Percentiles rank a stretch among this genome's conserved stretches.
phyloP scores from a whole-genome alignment of 352 stramenopile genomes.

The Thalassiosira mediterranea region DNA sequence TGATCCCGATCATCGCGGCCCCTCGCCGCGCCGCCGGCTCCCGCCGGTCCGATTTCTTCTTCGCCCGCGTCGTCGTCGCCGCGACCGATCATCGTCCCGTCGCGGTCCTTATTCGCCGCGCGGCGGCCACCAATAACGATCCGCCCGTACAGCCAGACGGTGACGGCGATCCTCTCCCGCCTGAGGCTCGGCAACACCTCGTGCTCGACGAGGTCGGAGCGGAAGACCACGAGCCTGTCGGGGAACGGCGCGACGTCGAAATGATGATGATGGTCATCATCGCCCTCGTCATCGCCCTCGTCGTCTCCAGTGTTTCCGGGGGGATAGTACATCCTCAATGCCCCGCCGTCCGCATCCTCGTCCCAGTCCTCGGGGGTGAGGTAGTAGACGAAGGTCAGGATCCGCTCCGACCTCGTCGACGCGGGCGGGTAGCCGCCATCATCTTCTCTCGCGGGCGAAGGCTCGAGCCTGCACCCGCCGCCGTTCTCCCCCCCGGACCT shows the following conservation, averaged over 20 bases:
- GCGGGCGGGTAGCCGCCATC: too few species aligned
- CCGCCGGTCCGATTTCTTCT: too few species aligned
- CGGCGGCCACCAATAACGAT: neutral
- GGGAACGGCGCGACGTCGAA: constrained; percentile 86
- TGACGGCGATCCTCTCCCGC: constrained; percentile 89
- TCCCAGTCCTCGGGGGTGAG: constrained; percentile 62
- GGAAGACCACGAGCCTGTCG: constrained; percentile 91
- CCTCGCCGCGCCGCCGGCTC: constrained; percentile 16
- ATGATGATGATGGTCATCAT: constrained; percentile 11
- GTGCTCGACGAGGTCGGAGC: constrained; percentile 90
- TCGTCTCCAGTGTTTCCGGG: neutral
- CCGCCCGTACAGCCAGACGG: constrained; percentile 92
- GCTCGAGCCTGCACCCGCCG: constrained; percentile 3
- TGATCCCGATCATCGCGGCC: neutral
- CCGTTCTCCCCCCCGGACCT: too few species aligned
- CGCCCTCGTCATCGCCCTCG: constrained; percentile 3
- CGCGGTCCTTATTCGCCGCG: constrained; percentile 18
- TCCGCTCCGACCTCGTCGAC: constrained; percentile 32
- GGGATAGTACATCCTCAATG: constrained; percentile 47
- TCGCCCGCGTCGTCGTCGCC: too few species aligned
- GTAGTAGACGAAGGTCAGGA: constrained; percentile 74
- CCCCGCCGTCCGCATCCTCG: constrained; percentile 51
- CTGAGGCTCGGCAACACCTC: constrained; percentile 86
- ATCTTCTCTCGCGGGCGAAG: neutral
- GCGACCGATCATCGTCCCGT: too few species aligned